phyloP scores from a whole-genome alignment of 345 rosid species.

The Salix koriyanagi region DNA sequence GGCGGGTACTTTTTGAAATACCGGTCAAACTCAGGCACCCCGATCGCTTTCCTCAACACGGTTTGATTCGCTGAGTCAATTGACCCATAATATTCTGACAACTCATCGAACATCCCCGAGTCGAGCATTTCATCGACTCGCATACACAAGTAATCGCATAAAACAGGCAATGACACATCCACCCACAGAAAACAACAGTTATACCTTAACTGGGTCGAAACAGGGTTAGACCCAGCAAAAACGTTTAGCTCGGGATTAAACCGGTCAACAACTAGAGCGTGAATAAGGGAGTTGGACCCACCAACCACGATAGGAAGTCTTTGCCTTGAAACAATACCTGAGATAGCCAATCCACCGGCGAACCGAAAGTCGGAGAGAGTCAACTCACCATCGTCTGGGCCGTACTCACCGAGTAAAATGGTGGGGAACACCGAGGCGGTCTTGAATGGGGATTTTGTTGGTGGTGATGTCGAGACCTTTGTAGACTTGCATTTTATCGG shows the following conservation, averaged over 20 bases:
- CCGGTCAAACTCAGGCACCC: constrained; percentile 76
- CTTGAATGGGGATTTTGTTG: constrained; percentile 58
- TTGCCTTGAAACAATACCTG: constrained; percentile 37
- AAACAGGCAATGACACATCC: constrained; percentile 57
- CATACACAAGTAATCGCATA: constrained; percentile 50
- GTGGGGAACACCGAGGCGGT: constrained; percentile 66
- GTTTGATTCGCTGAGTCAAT: constrained; percentile 13
- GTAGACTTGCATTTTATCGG: constrained; percentile 88
- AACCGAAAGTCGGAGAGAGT: constrained; percentile 52
- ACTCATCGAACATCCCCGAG: constrained; percentile 83
- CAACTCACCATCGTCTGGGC: constrained; percentile 45
- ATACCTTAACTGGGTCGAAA: constrained; percentile 51
- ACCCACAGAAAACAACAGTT: constrained; percentile 83
- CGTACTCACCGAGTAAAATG: constrained; percentile 65
- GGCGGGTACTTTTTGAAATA: constrained; percentile 53
- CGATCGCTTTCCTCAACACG: constrained; percentile 77
- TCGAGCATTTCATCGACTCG: constrained; percentile 91
- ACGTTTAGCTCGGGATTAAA: constrained; percentile 52
- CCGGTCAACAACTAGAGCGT: constrained; percentile 57
- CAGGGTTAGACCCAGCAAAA: constrained; percentile 35
- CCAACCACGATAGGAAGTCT: constrained; percentile 72
- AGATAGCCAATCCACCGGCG: constrained; percentile 35
- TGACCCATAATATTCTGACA: constrained; percentile 45
- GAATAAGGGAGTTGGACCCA: constrained; percentile 82
- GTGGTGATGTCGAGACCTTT: constrained; percentile 74